A percentile compares a stretch with the other conserved stretches of the same genome.
phyloP scores from a whole-genome alignment of 306 rosid species.

The Ochetophila trinervis region DNA sequence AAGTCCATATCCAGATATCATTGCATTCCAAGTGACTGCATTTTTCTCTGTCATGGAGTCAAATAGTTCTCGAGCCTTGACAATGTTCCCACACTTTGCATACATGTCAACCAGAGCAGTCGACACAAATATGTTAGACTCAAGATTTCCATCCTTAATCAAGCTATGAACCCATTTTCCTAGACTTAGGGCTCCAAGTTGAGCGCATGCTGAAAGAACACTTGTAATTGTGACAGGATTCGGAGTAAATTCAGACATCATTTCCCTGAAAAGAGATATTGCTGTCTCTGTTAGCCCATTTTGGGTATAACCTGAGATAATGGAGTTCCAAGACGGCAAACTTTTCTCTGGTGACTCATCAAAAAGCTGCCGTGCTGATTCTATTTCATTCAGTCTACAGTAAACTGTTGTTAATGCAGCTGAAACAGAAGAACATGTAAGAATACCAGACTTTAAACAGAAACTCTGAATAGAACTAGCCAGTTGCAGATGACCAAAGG shows the following conservation, averaged over 20 bases:
- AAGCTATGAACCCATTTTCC: conserved; percentile 85
- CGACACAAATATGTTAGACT: conserved; percentile 67
- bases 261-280: conserved; percentile 73
- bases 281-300: conserved; percentile 80
- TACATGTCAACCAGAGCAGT: conserved; percentile 92
- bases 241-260: conserved; percentile 63
- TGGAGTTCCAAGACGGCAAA: conserved; percentile 86
- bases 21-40: conserved; percentile 87
- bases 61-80: conserved; percentile 68
- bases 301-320: conserved; percentile 91
- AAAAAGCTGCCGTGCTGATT: conserved; percentile 65
- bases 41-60: conserved; percentile 71
- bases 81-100: conserved; percentile 84
- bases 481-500: conserved; percentile 69
- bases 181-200: conserved; percentile 77
- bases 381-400: conserved; percentile 68
- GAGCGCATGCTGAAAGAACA: conserved; percentile 94
- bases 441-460: conserved; percentile 58
- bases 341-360: conserved; percentile 77
- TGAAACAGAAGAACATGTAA: conserved; percentile 63
- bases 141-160: conserved; percentile 63
- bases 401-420: conserved; percentile 73
- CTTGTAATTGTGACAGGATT: conserved; percentile 76
- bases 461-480: conserved; percentile 56
- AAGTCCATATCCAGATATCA: conserved; percentile 93